phyloP scores from a whole-genome alignment of 257 asterid genomes.

The Solanum clarkiae region DNA sequence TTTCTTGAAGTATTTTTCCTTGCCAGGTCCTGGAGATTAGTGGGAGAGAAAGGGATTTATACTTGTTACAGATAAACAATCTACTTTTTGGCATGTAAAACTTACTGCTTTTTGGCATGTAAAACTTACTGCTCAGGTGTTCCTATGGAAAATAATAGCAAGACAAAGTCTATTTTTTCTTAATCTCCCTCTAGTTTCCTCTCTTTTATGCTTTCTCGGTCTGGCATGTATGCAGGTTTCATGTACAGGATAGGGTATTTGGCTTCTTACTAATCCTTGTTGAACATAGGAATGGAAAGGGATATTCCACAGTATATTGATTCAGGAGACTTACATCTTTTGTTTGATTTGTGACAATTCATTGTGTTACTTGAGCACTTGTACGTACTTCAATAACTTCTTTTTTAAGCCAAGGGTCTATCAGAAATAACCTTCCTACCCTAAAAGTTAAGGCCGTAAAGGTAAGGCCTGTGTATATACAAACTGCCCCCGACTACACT shows the following conservation, averaged over 20 bases:
- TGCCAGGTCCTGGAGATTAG: neutral
- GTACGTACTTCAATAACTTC: neutral
- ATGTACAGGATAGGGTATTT: neutral
- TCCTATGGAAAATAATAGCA: neutral
- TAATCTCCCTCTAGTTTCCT: neutral
- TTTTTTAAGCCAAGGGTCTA: neutral
- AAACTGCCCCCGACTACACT: too few species aligned
- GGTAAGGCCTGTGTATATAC: neutral
- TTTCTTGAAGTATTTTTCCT: slow-evolving; percentile 3
- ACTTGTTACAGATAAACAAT: neutral
- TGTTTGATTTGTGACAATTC: neutral
- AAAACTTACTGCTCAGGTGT: neutral
- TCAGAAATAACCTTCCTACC: neutral
- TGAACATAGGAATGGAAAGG: neutral
- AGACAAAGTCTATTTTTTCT: neutral
- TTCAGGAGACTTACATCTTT: neutral
- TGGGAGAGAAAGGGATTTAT: neutral
- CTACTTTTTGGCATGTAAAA: neutral
- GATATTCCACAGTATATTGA: neutral
- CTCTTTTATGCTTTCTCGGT: neutral
- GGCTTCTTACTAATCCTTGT: neutral
- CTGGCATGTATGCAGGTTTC: neutral
- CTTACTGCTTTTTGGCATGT: neutral
- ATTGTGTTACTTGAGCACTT: neutral
- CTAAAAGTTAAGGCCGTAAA: neutral